Evolutionary conservation across 805 yeast genomes (phyloP), one percentile per base, ranked within the genome.

Genomic region (Candida pini): DNA sequence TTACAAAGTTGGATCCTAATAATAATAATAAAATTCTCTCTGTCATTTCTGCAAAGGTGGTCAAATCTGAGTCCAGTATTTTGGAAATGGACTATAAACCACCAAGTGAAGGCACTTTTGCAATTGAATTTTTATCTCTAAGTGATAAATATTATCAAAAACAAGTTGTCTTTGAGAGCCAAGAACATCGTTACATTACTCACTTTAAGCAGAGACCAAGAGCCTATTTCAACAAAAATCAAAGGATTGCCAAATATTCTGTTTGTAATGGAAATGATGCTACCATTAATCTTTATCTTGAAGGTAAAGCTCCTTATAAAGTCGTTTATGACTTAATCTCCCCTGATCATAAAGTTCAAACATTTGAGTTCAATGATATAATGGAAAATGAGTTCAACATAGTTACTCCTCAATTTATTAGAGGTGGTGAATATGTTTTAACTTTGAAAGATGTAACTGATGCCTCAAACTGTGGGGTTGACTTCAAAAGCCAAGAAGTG

Each of bases 241-340:
- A 44, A 15, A 47, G 42, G 5, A 40, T 44, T 5, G 40, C 45
- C 25, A 53, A 39, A 15, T 6, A 48, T 5, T 33, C 40, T 31
- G 44, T 57, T 13, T 62, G 67, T 39, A 49, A 58, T 39, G 62
- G 60, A 5, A 51, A 44, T 3, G 39, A 40, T 6, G 64, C 63
- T 2, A 49, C 65, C 2, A 58, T 83, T 4, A 78, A 81, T 0
- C 67, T 90, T 4, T 53, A 56, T 8, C 69, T 92, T 16, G 76
- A 73, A 31, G 99, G 99, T 10, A 78, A 78, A 44, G 73, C 82
- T 0, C 97, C 97, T 4, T 86, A 81, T 46, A 63, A 71, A 2
- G 65, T 92, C 35, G 67, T 65, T 16, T 89, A 88, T 57, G 83
- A 78, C 35, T 62, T 90, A 16, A 56, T 81, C 14, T 81, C 80